These are phyloP conservation scores for Blastobotrys americana DNA, from an alignment of 805 yeast genomes.

Conservation along the genomic window DNA sequence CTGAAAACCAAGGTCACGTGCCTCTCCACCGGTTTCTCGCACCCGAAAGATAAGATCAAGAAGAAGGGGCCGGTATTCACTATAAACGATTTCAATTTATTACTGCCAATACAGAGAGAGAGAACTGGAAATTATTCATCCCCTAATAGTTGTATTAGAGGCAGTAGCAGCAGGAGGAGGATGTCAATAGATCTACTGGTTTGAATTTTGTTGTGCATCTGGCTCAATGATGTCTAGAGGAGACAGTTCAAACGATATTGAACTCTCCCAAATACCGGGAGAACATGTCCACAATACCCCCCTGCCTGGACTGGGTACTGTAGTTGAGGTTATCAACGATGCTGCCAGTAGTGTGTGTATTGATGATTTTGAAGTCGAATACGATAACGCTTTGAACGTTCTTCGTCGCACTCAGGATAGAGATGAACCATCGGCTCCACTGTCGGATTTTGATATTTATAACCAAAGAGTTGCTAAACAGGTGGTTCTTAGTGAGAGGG, in stretches of 20 bases:
- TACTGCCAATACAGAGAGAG: no score
- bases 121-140: no score
- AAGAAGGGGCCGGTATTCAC: no score
- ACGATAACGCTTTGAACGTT: slow-evolving; percentile 23
- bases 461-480: slow-evolving; percentile 24
- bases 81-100: no score
- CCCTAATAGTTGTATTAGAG: no score
- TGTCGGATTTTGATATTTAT: slow-evolving; percentile 25
- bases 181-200: no score
- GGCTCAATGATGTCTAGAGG: neutral
- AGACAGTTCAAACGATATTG: neutral
- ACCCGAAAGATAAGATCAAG: no score
- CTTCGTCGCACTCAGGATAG: slow-evolving; percentile 7
- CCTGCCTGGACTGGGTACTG: neutral
- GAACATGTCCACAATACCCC: neutral
- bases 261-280: neutral
- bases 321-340: slow-evolving; percentile 20
- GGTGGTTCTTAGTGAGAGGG: slow-evolving; percentile 16
- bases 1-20: no score
- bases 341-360: slow-evolving; percentile 28
- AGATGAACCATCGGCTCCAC: neutral
- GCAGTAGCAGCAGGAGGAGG: no score
- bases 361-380: slow-evolving; percentile 26
- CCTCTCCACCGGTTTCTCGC: no score
- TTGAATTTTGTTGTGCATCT: no score